phyloP scores from a whole-genome alignment of 306 rosid species.

The Adenanthera pavonina region DNA sequence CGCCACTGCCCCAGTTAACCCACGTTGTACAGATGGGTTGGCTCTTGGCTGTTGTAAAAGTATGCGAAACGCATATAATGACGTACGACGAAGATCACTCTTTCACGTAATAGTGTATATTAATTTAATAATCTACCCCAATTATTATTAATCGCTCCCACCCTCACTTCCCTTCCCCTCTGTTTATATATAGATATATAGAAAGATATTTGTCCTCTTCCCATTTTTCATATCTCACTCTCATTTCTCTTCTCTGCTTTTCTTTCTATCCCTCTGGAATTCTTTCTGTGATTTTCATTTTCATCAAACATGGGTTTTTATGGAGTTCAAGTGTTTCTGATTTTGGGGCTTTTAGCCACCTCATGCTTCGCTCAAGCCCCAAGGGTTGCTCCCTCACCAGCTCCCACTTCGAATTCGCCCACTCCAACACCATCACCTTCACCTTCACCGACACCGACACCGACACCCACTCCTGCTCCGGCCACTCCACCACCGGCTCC shows the following conservation, averaged over 20 bases:
- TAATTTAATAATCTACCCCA: not conserved
- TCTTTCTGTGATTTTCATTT: not conserved
- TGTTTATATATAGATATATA: conserved; percentile 23
- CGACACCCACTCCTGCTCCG: conserved; percentile 36
- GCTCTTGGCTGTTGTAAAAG: not conserved
- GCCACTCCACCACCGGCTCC: conserved; percentile 31
- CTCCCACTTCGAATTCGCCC: conserved; percentile 33
- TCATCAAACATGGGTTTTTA: conserved; percentile 50
- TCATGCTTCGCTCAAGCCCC: conserved; percentile 86
- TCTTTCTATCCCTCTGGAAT: not conserved
- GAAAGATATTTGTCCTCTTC: conserved; percentile 4
- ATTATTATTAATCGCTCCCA: conserved; percentile 28
- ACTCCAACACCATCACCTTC: conserved; percentile 33
- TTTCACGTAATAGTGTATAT: not conserved
- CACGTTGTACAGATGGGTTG: conserved; percentile 3
- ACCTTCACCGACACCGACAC: conserved; percentile 30
- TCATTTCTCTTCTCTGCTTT: not conserved
- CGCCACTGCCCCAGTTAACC: not conserved
- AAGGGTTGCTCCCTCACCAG: conserved; percentile 54
- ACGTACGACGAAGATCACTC: not conserved
- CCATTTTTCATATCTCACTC: not conserved
- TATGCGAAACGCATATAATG: not conserved
- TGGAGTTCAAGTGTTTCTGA: conserved; percentile 51
- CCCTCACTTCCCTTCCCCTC: not conserved
- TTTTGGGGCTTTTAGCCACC: conserved; percentile 68